Base-by-base conservation (phyloP, 441 rosid genomes). In the Brassica hybrid region DNA sequence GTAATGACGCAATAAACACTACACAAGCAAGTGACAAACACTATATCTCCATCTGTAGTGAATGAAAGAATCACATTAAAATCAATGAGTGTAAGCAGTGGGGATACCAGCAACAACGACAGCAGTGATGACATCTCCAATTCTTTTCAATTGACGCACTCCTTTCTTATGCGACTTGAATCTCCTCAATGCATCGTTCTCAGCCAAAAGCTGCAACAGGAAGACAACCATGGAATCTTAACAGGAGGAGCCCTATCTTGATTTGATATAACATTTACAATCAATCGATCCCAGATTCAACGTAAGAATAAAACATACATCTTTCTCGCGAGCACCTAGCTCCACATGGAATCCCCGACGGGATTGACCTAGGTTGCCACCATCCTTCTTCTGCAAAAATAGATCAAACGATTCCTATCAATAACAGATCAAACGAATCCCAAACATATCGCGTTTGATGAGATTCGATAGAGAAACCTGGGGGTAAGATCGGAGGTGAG, bases 321-420 rank as follows among this genome's bases (percentile, higher is more conserved):
- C 93, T 88, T 89, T 87, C 86, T 93, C 99, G 8, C 99, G 96
- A 79, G 91, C 77, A 16, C 97, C 98, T 0, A 82, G 89, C 50
- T 90, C 93, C 34, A 90, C 89, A 70, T 93, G 98, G 65, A 85
- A 82, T 9, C 88, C 89, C 0, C 99, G 96, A 57, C 85, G 88
- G 23, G 89, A 34, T 18, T 79, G 80, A 21, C 86, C 71, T 38
- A 86, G 36, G 84, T 84, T 2, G n/a, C 79, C 84, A 71, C 70
- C 86, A 72, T 83, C 82, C 18, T 68, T 64, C 75, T 80, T 83
- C 91, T 84, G 79, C 81, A 69, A 65, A 27, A 23, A 58, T 1
- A 41, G 48, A 69, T 54, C 60, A 73, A 19, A 58, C 18, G 36
- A 65, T 68, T 41, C 19, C 5, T 41, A 32, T 73, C 57, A 18